Evolutionary conservation across 2,329 filamentous ascomycete genomes (phyloP).

Genomic region (Claviceps purpurea): DNA sequence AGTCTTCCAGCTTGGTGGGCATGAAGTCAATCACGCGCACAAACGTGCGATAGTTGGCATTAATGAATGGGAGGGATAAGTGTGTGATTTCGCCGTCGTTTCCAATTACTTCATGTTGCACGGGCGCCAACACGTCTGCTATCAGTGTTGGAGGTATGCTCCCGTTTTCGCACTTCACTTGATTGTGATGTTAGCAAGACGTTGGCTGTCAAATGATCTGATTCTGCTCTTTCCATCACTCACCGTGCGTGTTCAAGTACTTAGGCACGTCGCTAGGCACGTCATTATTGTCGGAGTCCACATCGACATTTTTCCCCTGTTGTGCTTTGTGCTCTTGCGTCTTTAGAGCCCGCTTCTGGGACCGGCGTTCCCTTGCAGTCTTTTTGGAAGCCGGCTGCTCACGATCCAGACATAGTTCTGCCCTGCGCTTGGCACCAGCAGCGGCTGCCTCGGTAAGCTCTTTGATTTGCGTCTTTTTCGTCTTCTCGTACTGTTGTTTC

Average conservation of each 20-base stretch:
- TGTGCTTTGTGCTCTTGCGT: conserved; percentile 3
- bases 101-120: conserved; percentile 28
- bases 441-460: conserved; percentile 23
- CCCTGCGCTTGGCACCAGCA: conserved; percentile 26
- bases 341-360: conserved; percentile 6
- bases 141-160: conserved; percentile 23
- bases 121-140: conserved; percentile 25
- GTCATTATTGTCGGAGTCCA: conserved; percentile 14
- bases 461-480: conserved; percentile 27
- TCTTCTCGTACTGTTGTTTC: conserved; percentile 49
- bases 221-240: conserved; percentile 4
- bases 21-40: conserved; percentile 75
- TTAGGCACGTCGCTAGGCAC: conserved; percentile 8
- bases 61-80: conserved; percentile 55
- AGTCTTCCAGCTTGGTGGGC: conserved; percentile 57
- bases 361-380: conserved; percentile 1
- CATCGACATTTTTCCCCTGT: conserved; percentile 8
- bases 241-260: conserved; percentile 20
- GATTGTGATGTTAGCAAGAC: background rate
- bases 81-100: conserved; percentile 20
- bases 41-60: conserved; percentile 53
- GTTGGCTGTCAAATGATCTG: background rate
- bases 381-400: conserved; percentile 3
- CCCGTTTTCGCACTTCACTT: conserved; percentile 34
- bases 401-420: conserved; percentile 12